Percentiles rank a stretch among this genome's conserved stretches.
Evolutionary conservation across 148 eudicot species (phyloP).

Genomic region (Cornus controversa): DNA sequence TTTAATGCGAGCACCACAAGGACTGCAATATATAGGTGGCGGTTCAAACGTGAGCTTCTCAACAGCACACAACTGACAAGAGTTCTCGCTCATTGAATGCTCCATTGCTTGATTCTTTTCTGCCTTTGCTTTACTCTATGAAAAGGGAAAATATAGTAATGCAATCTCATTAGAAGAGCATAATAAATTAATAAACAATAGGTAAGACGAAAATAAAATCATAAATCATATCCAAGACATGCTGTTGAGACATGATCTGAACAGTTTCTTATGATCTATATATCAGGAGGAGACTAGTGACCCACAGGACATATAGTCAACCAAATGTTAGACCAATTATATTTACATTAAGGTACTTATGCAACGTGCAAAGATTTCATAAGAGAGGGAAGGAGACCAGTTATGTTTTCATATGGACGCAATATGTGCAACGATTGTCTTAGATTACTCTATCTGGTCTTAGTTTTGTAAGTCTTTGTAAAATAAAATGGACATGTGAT

Average conservation of each 20-base stretch:
- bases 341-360: background rate
- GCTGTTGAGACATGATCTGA: background rate
- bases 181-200: background rate
- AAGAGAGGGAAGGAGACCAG: too few relatives aligned
- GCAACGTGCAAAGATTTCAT: too few relatives aligned
- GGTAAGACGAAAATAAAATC: background rate
- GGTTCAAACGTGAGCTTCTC: slow-evolving; percentile 94
- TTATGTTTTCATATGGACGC: too few relatives aligned
- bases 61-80: slow-evolving; percentile 89
- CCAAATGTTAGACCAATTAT: background rate
- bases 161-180: background rate
- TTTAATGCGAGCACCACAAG: slow-evolving; percentile 85
- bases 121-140: slow-evolving; percentile 84
- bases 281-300: too few relatives aligned
- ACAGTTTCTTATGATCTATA: background rate
- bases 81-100: slow-evolving; percentile 78
- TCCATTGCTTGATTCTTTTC: slow-evolving; percentile 89
- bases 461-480: too few relatives aligned
- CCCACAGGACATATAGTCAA: background rate
- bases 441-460: too few relatives aligned
- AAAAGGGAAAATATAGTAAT: slow-evolving; percentile 17
- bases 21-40: slow-evolving; percentile 83
- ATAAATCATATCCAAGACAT: background rate
- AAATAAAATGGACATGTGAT: too few relatives aligned
- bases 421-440: too few relatives aligned